phyloP scores from a whole-genome alignment of 1,284 basidiomycete genomes.

The Sporisorium sorghi region DNA sequence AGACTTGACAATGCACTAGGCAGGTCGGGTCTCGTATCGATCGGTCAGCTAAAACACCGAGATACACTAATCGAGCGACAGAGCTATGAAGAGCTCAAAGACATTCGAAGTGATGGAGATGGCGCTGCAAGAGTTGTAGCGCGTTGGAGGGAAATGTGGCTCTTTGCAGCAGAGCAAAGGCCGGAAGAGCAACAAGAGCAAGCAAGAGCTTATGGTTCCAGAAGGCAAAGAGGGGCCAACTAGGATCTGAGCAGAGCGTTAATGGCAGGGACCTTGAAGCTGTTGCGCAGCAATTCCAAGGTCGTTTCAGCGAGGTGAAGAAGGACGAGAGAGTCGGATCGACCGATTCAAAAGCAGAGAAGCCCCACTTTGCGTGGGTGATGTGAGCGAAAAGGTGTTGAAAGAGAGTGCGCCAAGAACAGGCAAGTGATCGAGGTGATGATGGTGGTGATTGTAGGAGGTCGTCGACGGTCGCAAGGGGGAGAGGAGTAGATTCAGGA shows the following conservation, averaged over 20 bases:
- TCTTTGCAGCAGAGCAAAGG: conserved; percentile 1
- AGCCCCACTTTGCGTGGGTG: not conserved
- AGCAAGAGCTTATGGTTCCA: not conserved
- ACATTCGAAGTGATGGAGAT: conserved; percentile 18
- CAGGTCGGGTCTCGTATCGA: conserved; percentile 33
- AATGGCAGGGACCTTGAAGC: not conserved
- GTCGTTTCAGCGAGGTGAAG: not conserved
- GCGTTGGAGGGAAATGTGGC: conserved; percentile 3
- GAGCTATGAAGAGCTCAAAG: conserved; percentile 15
- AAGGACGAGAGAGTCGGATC: not conserved
- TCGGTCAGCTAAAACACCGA: conserved; percentile 55
- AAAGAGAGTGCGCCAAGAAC: not conserved
- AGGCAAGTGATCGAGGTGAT: conserved; percentile 3
- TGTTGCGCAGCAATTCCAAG: not conserved
- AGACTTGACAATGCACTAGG: conserved; percentile 6
- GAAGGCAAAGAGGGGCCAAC: not conserved
- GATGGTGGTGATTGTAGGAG: conserved; percentile 21
- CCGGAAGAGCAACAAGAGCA: not conserved
- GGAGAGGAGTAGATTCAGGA: too few species aligned
- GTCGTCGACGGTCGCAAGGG: too few species aligned
- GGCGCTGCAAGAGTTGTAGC: conserved; percentile 26
- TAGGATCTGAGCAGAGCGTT: not conserved
- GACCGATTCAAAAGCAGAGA: not conserved
- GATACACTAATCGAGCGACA: conserved; percentile 15
- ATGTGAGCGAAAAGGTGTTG: not conserved